Conservation (phyloP, 2,329 filamentous ascomycete genomes). For the Sclerotinia sclerotiorum region DNA sequence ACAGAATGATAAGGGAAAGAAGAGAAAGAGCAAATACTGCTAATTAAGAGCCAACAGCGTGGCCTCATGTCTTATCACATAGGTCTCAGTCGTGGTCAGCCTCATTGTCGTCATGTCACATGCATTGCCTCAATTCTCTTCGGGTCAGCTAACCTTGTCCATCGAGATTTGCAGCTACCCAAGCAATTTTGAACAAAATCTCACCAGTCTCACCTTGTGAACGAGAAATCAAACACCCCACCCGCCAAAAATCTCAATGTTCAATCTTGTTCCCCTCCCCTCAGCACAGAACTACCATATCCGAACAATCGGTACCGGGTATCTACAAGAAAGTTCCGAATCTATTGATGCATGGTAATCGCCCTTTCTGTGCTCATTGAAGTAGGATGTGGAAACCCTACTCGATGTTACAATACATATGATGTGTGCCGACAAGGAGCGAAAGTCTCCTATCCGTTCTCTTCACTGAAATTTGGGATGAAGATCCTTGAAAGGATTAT, state of each 20-base stretch:
- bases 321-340: conserved; percentile 4
- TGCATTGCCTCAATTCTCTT: neutral
- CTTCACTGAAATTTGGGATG: neutral
- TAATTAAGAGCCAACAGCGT: neutral
- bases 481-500: neutral
- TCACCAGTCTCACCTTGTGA: neutral
- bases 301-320: conserved; percentile 18
- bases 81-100: neutral
- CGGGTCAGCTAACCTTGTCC: neutral
- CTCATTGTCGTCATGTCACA: conserved; percentile 1
- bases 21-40: neutral
- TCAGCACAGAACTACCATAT: neutral
- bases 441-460: neutral
- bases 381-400: neutral
- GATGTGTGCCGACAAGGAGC: neutral
- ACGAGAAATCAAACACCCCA: neutral
- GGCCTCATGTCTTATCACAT: neutral
- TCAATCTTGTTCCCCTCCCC: neutral
- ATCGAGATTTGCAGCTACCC: neutral
- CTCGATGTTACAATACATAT: conserved; percentile 10
- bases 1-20: neutral
- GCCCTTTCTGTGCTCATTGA: conserved; percentile 1
- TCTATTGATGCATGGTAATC: conserved; percentile 10
- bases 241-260: neutral
- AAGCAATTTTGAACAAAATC: neutral